phyloP scores from a whole-genome alignment of 1,284 basidiomycete species.

The Puccinia triticina region DNA sequence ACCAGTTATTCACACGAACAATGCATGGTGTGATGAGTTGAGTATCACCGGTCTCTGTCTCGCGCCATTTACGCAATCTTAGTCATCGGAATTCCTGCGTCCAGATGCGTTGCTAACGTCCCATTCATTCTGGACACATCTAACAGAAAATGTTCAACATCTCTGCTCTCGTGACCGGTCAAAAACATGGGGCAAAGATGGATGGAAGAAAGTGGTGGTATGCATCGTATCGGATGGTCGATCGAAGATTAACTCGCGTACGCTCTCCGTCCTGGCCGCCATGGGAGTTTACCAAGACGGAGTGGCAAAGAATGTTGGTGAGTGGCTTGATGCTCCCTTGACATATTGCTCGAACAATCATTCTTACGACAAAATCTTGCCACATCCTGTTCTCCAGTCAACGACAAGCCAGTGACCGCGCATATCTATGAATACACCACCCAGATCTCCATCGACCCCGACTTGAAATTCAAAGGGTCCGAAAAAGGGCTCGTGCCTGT shows the following conservation, averaged over 20 bases:
- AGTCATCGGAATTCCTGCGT: conserved; percentile 54
- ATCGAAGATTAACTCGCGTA: conserved; percentile 80
- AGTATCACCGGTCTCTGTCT: conserved; percentile 60
- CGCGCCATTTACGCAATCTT: conserved; percentile 56
- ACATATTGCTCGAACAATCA: background rate
- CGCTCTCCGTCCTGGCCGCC: conserved; percentile 71
- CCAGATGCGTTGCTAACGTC: background rate
- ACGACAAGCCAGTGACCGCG: conserved; percentile 80
- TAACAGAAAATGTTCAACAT: conserved; percentile 64
- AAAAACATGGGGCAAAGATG: conserved; percentile 93
- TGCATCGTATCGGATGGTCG: conserved; percentile 84
- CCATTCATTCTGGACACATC: conserved; percentile 60
- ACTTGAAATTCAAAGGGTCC: conserved; percentile 77
- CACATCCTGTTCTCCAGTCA: conserved; percentile 66
- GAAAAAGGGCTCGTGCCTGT: conserved; percentile 81
- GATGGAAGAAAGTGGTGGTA: conserved; percentile 94
- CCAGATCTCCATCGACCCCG: conserved; percentile 78
- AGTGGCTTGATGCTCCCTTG: background rate
- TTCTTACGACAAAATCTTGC: background rate
- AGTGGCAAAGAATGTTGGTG: conserved; percentile 70
- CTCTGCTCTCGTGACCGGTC: conserved; percentile 78
- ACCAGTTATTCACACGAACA: conserved; percentile 75
- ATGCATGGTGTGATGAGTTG: conserved; percentile 94
- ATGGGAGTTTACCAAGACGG: conserved; percentile 89
- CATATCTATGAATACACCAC: conserved; percentile 90